Evolutionary conservation across 2,329 filamentous ascomycete genomes (phyloP), one percentile per base, ranked within the genome.

Genomic region (Trichoderma asperellum): DNA sequence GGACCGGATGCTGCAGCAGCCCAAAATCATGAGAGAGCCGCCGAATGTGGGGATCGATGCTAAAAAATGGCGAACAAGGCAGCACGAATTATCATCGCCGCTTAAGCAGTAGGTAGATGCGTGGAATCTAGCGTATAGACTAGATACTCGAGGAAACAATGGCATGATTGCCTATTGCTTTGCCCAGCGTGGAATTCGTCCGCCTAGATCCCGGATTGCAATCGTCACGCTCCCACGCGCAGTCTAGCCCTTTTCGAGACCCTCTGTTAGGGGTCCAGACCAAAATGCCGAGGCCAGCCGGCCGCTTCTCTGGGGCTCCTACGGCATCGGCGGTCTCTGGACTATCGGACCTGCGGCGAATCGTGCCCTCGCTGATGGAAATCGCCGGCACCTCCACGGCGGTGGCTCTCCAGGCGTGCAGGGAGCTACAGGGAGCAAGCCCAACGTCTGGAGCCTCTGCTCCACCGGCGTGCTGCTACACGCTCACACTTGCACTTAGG

Each of bases 401-500:
- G 56, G 34, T 55, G 47, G 47, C 47, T 43, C 40, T 43, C 40
- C 40, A 43, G 32, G 5, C 32, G 12, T 27, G 52, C 52, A 56
- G 32, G 16, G 52, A 37, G 47, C n/a, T 21, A 24, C 47, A 49
- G 56, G 37, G 24, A 47, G 61, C 47, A 34, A 34, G 52, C 64
- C 37, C 35, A 35, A 35, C 62, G 47, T 34, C 49, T 40, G 29
- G 49, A 40, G 53, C 43, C 32, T 58, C 62, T 58, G 61, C 68
- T 68, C 68, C 62, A 70, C 68, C 63, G 5, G 16, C 18, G 32
- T 18, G 35, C 35, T 68, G 71, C 82, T 55, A 82, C 79, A 78
- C 81, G 78, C 57, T 70, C 56, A 67, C 77, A 86, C 83, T 83
- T 86, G 84, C 84, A 84, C 84, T 86, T 86, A 86, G 83, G 83